A percentile compares a stretch with the other conserved stretches of the same genome.
Evolutionary conservation across 768 basidiomycete genomes (phyloP).

Genomic region (Russula griseocarnosa): DNA sequence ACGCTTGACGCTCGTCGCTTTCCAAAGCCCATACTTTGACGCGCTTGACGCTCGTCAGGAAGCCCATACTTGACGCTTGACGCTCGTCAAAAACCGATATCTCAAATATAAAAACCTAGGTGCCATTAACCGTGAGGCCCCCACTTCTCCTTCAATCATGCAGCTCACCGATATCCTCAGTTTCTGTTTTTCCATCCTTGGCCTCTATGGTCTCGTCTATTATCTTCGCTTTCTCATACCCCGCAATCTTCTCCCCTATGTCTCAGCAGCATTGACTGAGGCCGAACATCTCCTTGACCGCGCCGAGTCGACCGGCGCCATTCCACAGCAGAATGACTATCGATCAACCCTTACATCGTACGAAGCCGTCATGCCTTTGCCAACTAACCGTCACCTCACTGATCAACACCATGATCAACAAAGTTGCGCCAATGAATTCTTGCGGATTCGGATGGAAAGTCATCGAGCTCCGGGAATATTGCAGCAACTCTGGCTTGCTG

Average conservation of each 20-base stretch:
- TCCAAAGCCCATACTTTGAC: too few species aligned
- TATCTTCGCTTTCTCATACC: slow-evolving; percentile 1
- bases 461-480: not conserved
- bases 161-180: not conserved
- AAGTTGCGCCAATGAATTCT: not conserved
- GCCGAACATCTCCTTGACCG: not conserved
- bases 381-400: too few species aligned
- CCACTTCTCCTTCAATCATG: not conserved
- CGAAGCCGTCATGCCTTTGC: too few species aligned
- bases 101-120: not conserved
- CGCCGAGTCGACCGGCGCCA: not conserved
- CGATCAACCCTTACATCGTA: not conserved
- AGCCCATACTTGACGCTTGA: too few species aligned
- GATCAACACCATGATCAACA: too few species aligned
- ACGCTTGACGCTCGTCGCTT: too few species aligned
- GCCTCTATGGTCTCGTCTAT: not conserved
- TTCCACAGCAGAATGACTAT: not conserved
- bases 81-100: too few species aligned
- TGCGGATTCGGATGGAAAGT: slow-evolving; percentile 7
- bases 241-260: not conserved
- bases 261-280: not conserved
- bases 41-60: too few species aligned
- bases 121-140: not conserved
- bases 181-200: slow-evolving; percentile 5
- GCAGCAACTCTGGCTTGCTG: slow-evolving; percentile 4